These are phyloP conservation scores for Parascedosporium putredinis DNA, from an alignment of 2,329 filamentous ascomycete genomes.

Conservation along the genomic window DNA sequence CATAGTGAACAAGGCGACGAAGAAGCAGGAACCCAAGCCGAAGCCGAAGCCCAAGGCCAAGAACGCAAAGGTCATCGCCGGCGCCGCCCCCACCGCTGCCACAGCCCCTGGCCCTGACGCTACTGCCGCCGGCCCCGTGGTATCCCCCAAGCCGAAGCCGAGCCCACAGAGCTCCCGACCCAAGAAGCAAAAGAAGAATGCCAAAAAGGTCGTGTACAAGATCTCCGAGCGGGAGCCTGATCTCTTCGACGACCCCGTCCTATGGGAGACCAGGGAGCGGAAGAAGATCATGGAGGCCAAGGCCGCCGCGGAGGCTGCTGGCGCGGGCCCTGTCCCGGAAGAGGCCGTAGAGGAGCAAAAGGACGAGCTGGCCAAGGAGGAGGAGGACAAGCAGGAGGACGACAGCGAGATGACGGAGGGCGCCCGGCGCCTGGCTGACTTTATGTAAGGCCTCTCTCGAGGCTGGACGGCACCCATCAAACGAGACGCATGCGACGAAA, in stretches of 20 bases:
- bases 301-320: background rate
- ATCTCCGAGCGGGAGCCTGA: conserved; percentile 27
- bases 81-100: conserved; percentile 13
- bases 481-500: no score
- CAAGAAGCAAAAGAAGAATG: conserved; percentile 24
- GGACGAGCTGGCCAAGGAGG: no score
- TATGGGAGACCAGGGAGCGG: conserved; percentile 24
- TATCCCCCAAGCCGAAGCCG: conserved; percentile 25
- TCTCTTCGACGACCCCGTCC: conserved; percentile 32
- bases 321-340: no score
- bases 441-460: no score
- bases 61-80: background rate
- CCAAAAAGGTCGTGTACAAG: conserved; percentile 28
- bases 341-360: no score
- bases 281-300: background rate
- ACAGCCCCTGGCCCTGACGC: no score
- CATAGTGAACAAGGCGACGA: background rate
- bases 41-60: background rate
- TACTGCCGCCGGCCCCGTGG: conserved; percentile 19
- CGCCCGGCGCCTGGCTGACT: no score
- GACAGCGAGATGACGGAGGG: no score
- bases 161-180: conserved; percentile 13
- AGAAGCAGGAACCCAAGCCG: background rate
- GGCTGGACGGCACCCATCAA: no score
- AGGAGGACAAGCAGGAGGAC: no score